Percentiles rank a stretch among this genome's conserved stretches.
Evolutionary conservation across 257 asterid genomes (phyloP).

Genomic region (Ilex asprella): DNA sequence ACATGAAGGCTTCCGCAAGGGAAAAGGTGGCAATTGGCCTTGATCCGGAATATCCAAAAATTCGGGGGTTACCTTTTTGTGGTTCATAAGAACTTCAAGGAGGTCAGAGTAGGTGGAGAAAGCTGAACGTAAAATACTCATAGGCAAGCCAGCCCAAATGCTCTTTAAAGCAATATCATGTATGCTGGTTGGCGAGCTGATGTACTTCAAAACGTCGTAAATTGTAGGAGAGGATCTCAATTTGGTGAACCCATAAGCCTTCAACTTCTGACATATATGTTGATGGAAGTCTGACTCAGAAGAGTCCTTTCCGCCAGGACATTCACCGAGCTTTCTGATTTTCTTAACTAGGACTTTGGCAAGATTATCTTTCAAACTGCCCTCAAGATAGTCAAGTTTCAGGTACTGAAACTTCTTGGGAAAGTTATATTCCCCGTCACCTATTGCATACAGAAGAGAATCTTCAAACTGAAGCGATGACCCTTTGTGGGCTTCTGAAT

Average conservation of each 20-base stretch:
- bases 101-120: conserved; percentile 34
- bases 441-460: conserved; percentile 33
- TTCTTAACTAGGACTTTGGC: conserved; percentile 23
- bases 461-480: conserved; percentile 24
- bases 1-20: conserved; percentile 36
- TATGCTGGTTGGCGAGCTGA: conserved; percentile 56
- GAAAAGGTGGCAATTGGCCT: conserved; percentile 33
- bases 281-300: conserved; percentile 20
- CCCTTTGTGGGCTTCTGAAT: conserved; percentile 33
- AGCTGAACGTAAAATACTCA: conserved; percentile 31
- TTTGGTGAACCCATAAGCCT: conserved; percentile 24
- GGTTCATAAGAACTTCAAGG: conserved; percentile 15
- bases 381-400: conserved; percentile 40
- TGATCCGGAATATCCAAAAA: conserved; percentile 33
- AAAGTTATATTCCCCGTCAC: conserved; percentile 23
- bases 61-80: conserved; percentile 30
- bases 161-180: conserved; percentile 56
- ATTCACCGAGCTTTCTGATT: conserved; percentile 16
- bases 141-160: conserved; percentile 40
- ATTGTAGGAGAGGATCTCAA: conserved; percentile 14
- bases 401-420: conserved; percentile 26
- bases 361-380: conserved; percentile 41
- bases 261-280: conserved; percentile 36
- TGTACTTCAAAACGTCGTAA: conserved; percentile 32
- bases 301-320: conserved; percentile 16